Conservation (phyloP, 345 rosid genomes). For the Excoecaria agallocha region DNA sequence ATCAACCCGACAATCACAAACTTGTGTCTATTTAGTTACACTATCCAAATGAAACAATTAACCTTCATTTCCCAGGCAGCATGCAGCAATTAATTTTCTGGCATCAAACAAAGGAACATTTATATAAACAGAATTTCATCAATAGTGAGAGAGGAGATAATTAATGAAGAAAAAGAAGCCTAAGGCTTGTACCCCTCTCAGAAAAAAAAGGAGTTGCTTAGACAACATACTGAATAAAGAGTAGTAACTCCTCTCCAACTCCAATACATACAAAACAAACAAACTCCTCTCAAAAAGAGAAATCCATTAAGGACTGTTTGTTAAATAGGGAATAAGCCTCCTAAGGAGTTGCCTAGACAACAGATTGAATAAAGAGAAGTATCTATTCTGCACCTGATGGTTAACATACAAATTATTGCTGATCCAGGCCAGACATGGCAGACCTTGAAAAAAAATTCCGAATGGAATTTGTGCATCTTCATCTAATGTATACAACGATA, state of each 20-base stretch:
- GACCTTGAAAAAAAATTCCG: background rate
- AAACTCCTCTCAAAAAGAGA: too few relatives aligned
- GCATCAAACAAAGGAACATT: background rate
- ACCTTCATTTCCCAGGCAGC: background rate
- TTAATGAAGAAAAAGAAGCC: background rate
- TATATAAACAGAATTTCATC: background rate
- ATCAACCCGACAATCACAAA: constrained; percentile 19
- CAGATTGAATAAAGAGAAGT: background rate
- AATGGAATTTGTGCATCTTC: background rate
- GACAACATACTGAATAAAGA: background rate
- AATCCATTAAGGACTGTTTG: background rate
- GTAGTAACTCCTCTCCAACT: background rate
- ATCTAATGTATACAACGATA: background rate
- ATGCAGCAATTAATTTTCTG: background rate
- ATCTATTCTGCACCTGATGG: background rate
- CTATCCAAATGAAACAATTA: background rate
- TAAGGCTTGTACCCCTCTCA: background rate
- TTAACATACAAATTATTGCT: too few relatives aligned
- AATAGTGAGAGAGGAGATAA: background rate
- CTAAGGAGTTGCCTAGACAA: background rate
- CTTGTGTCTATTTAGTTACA: background rate
- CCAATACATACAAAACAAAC: background rate
- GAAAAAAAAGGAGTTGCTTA: background rate
- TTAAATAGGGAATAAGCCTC: background rate
- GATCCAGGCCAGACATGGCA: background rate